phyloP scores from a whole-genome alignment of 257 asterid species.

The Scutellaria baicalensis region DNA sequence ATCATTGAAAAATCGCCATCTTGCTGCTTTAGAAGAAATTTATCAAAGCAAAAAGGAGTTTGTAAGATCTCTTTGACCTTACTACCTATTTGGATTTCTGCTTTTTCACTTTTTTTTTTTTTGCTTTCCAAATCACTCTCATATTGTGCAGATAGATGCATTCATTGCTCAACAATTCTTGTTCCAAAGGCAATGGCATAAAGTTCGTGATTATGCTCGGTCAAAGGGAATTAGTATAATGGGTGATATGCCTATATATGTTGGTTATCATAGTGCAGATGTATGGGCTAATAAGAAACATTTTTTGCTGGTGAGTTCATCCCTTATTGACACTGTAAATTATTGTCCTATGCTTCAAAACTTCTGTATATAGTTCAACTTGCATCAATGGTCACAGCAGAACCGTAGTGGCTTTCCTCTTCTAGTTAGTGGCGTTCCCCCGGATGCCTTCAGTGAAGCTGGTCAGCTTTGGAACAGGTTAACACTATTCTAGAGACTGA shows the following conservation, averaged over 20 bases:
- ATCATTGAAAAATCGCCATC: constrained; percentile 84
- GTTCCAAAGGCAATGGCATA: constrained; percentile 97
- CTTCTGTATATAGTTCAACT: constrained; percentile 12
- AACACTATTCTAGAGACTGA: constrained; percentile 15
- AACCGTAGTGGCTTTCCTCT: constrained; percentile 70
- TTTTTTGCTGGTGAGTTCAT: constrained; percentile 69
- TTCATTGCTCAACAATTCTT: constrained; percentile 91
- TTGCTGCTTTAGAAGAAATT: constrained; percentile 82
- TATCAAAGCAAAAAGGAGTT: constrained; percentile 76
- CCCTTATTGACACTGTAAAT: constrained; percentile 6
- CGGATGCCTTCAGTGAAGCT: constrained; percentile 93
- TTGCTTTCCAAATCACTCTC: constrained; percentile 8
- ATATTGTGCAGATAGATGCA: constrained; percentile 63
- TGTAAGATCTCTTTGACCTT: constrained; percentile 42
- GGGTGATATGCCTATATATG: constrained; percentile 99
- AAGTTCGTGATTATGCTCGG: constrained; percentile 75
- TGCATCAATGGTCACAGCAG: constrained; percentile 35
- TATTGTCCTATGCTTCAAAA: constrained; percentile 1
- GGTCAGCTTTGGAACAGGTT: constrained; percentile 99
- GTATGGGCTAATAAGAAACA: constrained; percentile 98
- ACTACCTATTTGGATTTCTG: constrained; percentile 3
- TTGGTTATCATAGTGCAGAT: constrained; percentile 98
- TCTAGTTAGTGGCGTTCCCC: constrained; percentile 95
- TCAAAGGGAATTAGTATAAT: constrained; percentile 77
- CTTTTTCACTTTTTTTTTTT: constrained; percentile 4